Base-by-base conservation (phyloP, 2,329 filamentous ascomycete genomes). In the Fusarium austroafricanum region DNA sequence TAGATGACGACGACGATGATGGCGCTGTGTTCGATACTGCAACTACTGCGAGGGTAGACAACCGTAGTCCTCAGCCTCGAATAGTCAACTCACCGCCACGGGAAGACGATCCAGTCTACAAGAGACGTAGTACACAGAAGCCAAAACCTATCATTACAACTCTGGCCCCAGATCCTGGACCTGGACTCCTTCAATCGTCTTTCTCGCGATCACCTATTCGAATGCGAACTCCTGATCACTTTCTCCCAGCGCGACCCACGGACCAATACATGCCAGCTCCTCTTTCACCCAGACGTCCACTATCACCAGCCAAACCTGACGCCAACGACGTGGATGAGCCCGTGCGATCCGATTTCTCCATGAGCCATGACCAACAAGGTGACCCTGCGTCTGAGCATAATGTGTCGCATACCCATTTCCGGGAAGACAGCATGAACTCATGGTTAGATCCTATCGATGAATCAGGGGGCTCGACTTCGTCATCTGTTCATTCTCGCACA, bases 381-480 rank as follows among this genome's bases (percentile, higher is more conserved):
- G 57, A 68, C 21, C 29, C 45, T 26, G 31, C 44, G 29, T 15
- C 53, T n/a, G 63, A 64, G 31, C 43, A 50, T 8, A 28, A 43
- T 33, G 56, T 64, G 33, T 29, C 55, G n/a, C 54, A 70, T 76
- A 61, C 82, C 11, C 87, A 89, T 69, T 78, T 78, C 21, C 80
- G 88, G 62, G 89, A 87, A 23, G 84, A 87, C 12, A 95, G 92
- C 74, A 90, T 91, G 64, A 93, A 92, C 52, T 97, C 94, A 1
- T 97, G 94, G 94, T 80, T 97, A n/a, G 93, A 97, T 75, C 95
- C 93, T 2, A 96, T 96, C 57, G 92, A 97, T 76, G 94, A 97
- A 72, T 97, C 94, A 21, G 92, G 90, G 35, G 91, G 88, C 18
- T 97, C 94, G 1, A 90, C 89, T 5, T 85, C 87, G 4, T 93